phyloP scores from a whole-genome alignment of 371 early-diverging fungal genomes.

The Vairimorpha ceranae region DNA sequence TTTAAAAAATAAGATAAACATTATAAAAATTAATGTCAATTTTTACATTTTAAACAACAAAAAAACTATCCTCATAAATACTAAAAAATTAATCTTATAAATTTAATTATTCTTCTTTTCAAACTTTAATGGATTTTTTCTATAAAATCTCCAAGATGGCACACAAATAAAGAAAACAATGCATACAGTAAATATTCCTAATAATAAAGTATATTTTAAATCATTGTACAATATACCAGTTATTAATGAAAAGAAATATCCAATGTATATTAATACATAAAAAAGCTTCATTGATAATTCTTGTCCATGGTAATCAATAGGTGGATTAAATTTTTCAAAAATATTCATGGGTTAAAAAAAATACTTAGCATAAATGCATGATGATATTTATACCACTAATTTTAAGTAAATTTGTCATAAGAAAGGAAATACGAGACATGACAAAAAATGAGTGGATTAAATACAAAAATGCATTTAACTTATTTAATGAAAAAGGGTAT shows the following conservation, averaged over 20 bases:
- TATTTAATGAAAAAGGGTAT: conserved; percentile 24
- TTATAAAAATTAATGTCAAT: too few species aligned
- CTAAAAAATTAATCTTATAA: not conserved
- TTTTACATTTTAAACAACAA: too few species aligned
- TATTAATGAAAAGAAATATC: conserved; percentile 48
- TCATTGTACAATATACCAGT: conserved; percentile 47
- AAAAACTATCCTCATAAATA: not conserved
- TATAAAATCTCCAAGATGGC: conserved; percentile 62
- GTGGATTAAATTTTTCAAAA: conserved; percentile 48
- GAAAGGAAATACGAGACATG: conserved; percentile 46
- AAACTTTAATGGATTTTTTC: conserved; percentile 60
- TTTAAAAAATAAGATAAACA: too few species aligned
- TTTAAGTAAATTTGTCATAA: not conserved
- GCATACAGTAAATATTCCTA: conserved; percentile 31
- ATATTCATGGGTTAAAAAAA: conserved; percentile 18
- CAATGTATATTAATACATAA: conserved; percentile 49
- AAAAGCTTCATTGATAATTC: conserved; percentile 48
- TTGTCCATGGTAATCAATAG: conserved; percentile 62
- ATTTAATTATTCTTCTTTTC: conserved; percentile 28
- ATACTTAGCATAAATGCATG: not conserved
- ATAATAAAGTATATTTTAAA: conserved; percentile 51
- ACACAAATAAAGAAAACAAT: conserved; percentile 43
- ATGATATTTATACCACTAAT: too few species aligned
- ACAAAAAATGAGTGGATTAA: conserved; percentile 28
- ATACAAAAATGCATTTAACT: conserved; percentile 29